These are phyloP conservation scores for Venturia asperata DNA, from an alignment of 2,329 filamentous ascomycete species.

Conservation along the genomic window DNA sequence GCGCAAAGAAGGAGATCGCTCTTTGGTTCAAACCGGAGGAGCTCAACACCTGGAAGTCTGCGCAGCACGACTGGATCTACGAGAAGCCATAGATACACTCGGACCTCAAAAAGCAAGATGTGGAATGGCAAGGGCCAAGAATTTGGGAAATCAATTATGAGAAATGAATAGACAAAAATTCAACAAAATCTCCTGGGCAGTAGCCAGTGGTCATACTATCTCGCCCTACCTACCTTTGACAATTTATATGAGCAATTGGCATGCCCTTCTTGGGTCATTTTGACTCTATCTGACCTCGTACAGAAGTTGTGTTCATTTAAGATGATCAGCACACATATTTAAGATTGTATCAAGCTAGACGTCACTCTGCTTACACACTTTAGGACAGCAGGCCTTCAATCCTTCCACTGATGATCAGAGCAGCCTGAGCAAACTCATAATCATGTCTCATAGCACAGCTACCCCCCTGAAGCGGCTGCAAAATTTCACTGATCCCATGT, in stretches of 20 bases:
- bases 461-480: too few relatives aligned
- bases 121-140: not conserved
- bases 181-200: not conserved
- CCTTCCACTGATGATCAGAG: not conserved
- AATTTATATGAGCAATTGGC: too few relatives aligned
- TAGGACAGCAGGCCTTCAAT: not conserved
- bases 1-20: constrained; percentile 98
- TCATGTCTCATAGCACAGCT: too few relatives aligned
- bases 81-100: constrained; percentile 56
- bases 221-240: too few relatives aligned
- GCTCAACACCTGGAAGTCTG: constrained; percentile 74
- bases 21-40: constrained; percentile 95
- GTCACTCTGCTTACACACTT: not conserved
- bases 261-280: too few relatives aligned
- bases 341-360: too few relatives aligned
- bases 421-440: not conserved
- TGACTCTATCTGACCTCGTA: too few relatives aligned
- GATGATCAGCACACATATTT: too few relatives aligned
- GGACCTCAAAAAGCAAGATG: not conserved
- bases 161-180: constrained; percentile 9
- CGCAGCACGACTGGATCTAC: constrained; percentile 91
- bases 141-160: not conserved
- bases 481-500: not conserved
- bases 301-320: too few relatives aligned
- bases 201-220: too few relatives aligned